Base-by-base conservation (phyloP, 371 early-diverging fungal species). In the Scutellospora calospora region DNA sequence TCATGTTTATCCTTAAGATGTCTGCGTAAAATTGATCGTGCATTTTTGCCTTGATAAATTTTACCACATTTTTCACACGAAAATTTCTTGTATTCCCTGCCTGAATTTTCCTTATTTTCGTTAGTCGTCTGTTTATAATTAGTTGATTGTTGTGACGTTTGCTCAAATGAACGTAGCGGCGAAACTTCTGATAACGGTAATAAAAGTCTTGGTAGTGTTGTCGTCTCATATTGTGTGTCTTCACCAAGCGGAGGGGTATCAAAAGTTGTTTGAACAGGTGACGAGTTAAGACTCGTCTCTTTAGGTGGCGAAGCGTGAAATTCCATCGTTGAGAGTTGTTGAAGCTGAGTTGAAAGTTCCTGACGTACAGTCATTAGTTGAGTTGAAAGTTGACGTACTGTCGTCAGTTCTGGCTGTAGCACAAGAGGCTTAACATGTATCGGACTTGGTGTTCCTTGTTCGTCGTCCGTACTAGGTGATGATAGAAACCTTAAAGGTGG, bases 11-110 rank as follows among this genome's bases (percentile, higher is more conserved):
- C 63, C 31, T 60, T 63, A 20, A 77, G 49, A 27, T 77, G 77
- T n/a, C 77, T n/a, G 5, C 77, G 38, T 45, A 77, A 38, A 33
- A 77, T 77, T 14, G 77, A 77, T 6, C 77, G 60, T 20, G 77
- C n/a, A n/a, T 77, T 77, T 27, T 65, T 60, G 29, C 77, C 77
- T 27, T 27, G 27, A 18, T 77, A 77, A 18, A 49, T 41, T 31
- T 77, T 77, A 29, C 38, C 77, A 52, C 77, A 77, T 20, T 77
- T 41, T 4, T 38, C 16, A 63, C 77, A 77, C 9, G 59, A 9
- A 51, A 72, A 45, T 66, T 66, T 35, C 33, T 66, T 66, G 20
- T 22, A 16, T 8, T 62, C 63, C 2, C 6, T 38, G 14, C 1
- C 14, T 29, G 27, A 27, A 62, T 62, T 62, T 27, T 62, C 63